Evolutionary conservation across 805 yeast genomes (phyloP), one percentile per base, ranked within the genome.

Genomic region (Kodamaea fukazawae): DNA sequence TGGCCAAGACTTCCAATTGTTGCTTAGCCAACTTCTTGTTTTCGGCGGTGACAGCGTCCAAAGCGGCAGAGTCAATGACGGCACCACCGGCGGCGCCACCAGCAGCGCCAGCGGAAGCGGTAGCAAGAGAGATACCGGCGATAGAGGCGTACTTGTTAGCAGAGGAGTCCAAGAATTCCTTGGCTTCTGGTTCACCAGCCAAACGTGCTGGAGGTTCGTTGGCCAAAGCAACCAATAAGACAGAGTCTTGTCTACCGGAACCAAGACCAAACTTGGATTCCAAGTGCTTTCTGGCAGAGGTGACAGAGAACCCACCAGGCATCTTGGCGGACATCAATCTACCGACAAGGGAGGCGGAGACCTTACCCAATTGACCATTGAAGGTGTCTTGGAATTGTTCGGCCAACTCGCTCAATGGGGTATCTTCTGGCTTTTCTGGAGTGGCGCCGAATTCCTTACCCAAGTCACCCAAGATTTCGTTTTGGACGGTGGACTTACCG

Each of bases 251-350:
- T 74, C 98, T 83, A 54, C 97, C 96, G 34, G 86, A 47, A 50
- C 86, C 95, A 55, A 93, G 77, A 52, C 99, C 99, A 86, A 86
- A 93, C 65, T 91, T 81, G 32, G 90, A 61, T 70, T 86, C 90
- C 63, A 93, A 78, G 70, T 93, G 86, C 65, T 90, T 88, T 75
- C 97, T 84, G 38, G 96, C 95, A 49, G 78, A 73, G 46, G 96
- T 83, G 53, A 91, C 83, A 34, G 95, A 85, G 69, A 91, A 93
- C 14, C 99, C 99, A 77, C 99, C 99, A 40, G 99, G 98, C 98
- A 93, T 93, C 73, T 93, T 93, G 20, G 97, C 84, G 8, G 98
- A 82, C 73, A 90, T 85, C 58, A 93, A 76, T 70, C 97, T 83
- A 47, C 96, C 86, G 48, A 91, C 74, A 56, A 93, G 76, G 20